Base-by-base conservation (phyloP, 306 rosid species). In the Senna tora region DNA sequence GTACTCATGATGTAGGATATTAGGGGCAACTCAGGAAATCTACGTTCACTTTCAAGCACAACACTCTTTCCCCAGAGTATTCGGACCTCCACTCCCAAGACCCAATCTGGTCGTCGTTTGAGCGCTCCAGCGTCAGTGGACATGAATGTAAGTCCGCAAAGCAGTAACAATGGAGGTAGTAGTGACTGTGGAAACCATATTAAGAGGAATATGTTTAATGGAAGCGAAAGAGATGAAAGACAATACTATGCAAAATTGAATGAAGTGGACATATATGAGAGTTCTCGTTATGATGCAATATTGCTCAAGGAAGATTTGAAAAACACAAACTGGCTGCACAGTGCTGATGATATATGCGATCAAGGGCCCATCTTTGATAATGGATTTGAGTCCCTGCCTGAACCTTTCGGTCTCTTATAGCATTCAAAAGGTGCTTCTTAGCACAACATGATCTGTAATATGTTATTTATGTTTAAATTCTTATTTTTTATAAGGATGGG, bases 251-350 rank as follows among this genome's bases (percentile, higher is more conserved):
- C 93, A 52, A 91, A 84, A 74, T 72, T 94, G 80, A 86, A 81
- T 76, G 91, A 94, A 75, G 69, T 81, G 50, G 99, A 91, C 85
- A 80, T 85, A 53, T 91, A 89, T 2, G 99, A 94, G 84, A 94
- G 99, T 79, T 87, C 99, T 28, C 92, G 96, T 56, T 94, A 94
- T 12, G 99, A 94, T 65, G 83, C 99, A 4, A 81, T 94, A 39
- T 82, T 94, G 81, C 91, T 91, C 32, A 94, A 94, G 78, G 97
- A 94, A 80, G 99, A 94, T 78, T 81, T 88, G 84, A 94, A 84
- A 83, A 91, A 81, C 56, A 94, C 97, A 57, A 82, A 82, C 67
- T 94, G 99, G 99, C 86, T 94, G 74, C 99, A 73, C 65, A 81
- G 95, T 75, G 80, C 66, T 58, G 98, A 94, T 75, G 95, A 89